Percentiles rank a stretch among this genome's conserved stretches.
Conservation (phyloP, 2,329 filamentous ascomycete genomes). For the Fusarium tuaranense region DNA sequence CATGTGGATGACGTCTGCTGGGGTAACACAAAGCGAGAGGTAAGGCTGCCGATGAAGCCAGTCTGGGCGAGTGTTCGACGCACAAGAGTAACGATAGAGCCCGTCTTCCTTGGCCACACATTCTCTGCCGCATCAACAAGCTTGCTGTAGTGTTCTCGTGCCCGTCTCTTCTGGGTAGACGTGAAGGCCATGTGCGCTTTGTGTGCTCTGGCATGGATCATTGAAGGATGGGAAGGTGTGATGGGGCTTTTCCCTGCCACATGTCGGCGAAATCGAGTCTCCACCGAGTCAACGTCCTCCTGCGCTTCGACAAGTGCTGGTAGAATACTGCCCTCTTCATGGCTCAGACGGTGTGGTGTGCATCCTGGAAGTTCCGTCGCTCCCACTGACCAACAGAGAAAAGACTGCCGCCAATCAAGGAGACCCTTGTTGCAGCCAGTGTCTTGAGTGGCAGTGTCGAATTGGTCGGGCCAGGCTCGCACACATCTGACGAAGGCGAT, state of each 20-base stretch:
- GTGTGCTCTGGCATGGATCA: not conserved
- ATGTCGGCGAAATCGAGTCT: not conserved
- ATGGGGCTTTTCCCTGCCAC: not conserved
- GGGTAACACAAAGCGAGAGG: not conserved
- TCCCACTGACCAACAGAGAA: not conserved
- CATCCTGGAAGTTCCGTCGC: not conserved
- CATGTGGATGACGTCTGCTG: not conserved
- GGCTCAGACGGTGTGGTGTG: not conserved
- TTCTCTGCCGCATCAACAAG: not conserved
- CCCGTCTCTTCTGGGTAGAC: not conserved
- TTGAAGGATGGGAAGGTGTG: not conserved
- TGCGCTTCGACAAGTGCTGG: not conserved
- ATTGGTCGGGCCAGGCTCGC: not conserved
- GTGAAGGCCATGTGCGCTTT: not conserved
- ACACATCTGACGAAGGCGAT: not conserved
- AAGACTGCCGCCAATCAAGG: not conserved
- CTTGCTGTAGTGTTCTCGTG: not conserved
- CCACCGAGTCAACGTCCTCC: not conserved
- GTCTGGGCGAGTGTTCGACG: not conserved
- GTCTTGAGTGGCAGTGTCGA: not conserved
- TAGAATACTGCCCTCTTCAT: not conserved
- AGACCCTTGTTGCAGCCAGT: not conserved
- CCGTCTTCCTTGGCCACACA: not conserved
- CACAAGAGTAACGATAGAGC: not conserved
- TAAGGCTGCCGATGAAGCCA: not conserved